Evolutionary conservation across 306 rosid genomes (phyloP).

Genomic region (Pyrus bretschneideri): DNA sequence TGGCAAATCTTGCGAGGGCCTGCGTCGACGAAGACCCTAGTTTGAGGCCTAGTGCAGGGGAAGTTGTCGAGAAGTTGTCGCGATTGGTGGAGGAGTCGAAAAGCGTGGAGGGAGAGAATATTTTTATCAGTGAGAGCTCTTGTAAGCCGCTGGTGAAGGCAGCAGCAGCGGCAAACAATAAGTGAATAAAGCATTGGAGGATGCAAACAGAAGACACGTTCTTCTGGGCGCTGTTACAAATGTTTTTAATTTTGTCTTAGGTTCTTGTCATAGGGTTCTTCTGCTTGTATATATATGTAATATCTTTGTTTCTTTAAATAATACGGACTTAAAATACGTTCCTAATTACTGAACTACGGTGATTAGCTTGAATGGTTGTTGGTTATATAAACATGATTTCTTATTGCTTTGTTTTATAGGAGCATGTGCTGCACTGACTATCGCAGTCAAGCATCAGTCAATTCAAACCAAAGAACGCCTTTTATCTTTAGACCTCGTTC

Average conservation of each 20-base stretch:
- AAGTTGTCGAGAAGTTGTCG: constrained; percentile 57
- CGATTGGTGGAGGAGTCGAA: constrained; percentile 54
- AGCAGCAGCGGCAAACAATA: constrained; percentile 22
- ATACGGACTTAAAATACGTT: not conserved
- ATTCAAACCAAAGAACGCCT: too few species aligned
- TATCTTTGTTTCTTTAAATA: constrained; percentile 4
- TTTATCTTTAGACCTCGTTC: too few species aligned
- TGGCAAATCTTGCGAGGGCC: constrained; percentile 61
- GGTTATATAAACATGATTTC: too few species aligned
- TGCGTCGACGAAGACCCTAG: constrained; percentile 61
- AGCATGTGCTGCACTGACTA: too few species aligned
- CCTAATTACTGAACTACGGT: too few species aligned
- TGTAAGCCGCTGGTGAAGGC: constrained; percentile 63
- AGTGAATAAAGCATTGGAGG: not conserved
- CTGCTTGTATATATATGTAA: constrained; percentile 6
- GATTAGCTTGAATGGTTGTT: too few species aligned
- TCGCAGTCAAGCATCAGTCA: too few species aligned
- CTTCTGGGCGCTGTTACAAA: too few species aligned
- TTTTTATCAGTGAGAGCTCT: constrained; percentile 55
- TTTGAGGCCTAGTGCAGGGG: constrained; percentile 61
- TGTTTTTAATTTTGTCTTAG: not conserved
- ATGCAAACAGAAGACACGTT: not conserved
- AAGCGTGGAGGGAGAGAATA: constrained; percentile 29
- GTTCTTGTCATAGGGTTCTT: not conserved
- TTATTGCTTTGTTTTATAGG: too few species aligned